Conservation (phyloP, 176 grass and related monocot species). For the Pharus latifolius region DNA sequence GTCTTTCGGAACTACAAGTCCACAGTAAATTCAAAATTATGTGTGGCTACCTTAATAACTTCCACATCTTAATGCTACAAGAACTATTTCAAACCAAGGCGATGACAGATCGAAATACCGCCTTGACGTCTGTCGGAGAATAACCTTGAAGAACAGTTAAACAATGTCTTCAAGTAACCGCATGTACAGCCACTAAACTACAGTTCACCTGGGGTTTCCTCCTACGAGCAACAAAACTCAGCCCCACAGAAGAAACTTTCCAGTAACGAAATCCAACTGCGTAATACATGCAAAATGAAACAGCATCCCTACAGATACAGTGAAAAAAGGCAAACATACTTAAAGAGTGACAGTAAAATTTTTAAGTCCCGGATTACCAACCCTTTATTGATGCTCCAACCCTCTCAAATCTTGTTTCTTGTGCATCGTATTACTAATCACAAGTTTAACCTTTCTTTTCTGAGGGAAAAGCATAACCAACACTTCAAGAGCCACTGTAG, state of each 20-base stretch:
- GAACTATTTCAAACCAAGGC: background rate
- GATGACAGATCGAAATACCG: background rate
- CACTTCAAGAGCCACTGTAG: background rate
- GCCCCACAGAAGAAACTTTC: background rate
- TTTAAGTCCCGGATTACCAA: background rate
- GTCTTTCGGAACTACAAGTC: background rate
- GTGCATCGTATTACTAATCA: background rate
- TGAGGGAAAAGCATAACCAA: background rate
- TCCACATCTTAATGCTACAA: background rate
- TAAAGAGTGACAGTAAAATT: background rate
- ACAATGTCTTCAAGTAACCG: conserved; percentile 19
- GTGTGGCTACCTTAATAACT: background rate
- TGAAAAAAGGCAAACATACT: background rate
- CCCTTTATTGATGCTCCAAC: background rate
- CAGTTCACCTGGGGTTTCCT: background rate
- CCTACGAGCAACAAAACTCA: background rate
- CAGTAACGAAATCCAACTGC: background rate
- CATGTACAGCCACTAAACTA: background rate
- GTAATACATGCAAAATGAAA: conserved; percentile 8
- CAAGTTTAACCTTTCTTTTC: background rate
- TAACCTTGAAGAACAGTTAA: conserved; percentile 23
- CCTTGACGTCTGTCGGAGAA: background rate
- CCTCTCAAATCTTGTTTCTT: background rate
- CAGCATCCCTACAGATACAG: background rate
- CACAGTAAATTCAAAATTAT: background rate